Conservation (phyloP, 2,329 filamentous ascomycete species). For the Blastomyces silverae region DNA sequence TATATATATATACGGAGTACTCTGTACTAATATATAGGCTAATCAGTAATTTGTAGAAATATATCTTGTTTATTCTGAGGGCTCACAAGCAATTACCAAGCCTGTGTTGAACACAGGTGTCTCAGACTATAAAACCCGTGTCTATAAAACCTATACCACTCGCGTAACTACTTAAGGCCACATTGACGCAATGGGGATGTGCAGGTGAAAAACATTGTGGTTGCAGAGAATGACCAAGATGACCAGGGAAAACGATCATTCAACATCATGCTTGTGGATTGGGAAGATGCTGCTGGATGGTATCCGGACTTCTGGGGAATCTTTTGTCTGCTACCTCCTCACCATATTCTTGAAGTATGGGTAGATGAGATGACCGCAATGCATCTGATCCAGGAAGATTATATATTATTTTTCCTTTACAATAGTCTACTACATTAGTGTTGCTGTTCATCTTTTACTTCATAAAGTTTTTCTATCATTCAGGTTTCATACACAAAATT, state of each 20-base stretch:
- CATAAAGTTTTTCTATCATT: no score
- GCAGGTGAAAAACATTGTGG: slow-evolving; percentile 28
- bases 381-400: no score
- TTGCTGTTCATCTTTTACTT: no score
- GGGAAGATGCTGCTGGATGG: slow-evolving; percentile 27
- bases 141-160: slow-evolving; percentile 26
- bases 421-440: no score
- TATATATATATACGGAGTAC: no score
- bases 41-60: no score
- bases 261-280: slow-evolving; percentile 28
- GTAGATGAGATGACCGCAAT: slow-evolving; percentile 27
- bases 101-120: slow-evolving; percentile 21
- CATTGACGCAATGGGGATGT: slow-evolving; percentile 29
- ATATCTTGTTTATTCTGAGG: no score
- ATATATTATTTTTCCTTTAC: no score
- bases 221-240: slow-evolving; percentile 23
- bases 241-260: slow-evolving; percentile 27
- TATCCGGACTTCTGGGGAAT: slow-evolving; percentile 29
- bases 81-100: slow-evolving; percentile 25
- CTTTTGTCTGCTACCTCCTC: slow-evolving; percentile 26
- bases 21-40: no score
- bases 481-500: no score
- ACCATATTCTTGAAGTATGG: slow-evolving; percentile 26
- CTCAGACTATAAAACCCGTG: slow-evolving; percentile 26
- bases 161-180: slow-evolving; percentile 25